Base-by-base conservation (phyloP, 1,284 basidiomycete genomes). In the Puccinia brachypodii region DNA sequence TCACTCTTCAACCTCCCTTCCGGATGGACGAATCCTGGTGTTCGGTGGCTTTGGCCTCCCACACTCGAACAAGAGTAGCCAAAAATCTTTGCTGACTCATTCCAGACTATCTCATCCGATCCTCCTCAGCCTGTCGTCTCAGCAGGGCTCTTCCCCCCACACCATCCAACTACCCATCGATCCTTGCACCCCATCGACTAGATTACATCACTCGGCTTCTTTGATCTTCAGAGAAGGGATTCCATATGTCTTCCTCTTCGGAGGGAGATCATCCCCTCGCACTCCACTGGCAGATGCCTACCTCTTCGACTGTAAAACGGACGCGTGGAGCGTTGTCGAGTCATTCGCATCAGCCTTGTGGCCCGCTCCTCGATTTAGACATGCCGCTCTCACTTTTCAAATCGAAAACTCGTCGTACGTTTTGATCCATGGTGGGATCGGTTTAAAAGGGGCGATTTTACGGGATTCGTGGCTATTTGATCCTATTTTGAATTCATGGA, bases 361-460 rank as follows among this genome's bases (percentile, higher is more conserved):
- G 71, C 79, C 79, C 11, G 6, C 60, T 44, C 60, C 79, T 68
- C 79, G 79, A 47, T 81, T 64, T 58, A 58, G 79, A 75, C 79
- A 81, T 64, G 42, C 72, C 7, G 56, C 79, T 38, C 44, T 56
- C 36, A 60, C 11, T 42, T 53, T 81, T 13, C 62, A 60, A 47
- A 69, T 78, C 33, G 47, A 22, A 22, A 42, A 74, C 25, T 72
- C 33, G 33, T 40, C 40, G 19, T 42, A 76, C 22, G 68, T 71
- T 66, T 66, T 81, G 19, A 68, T 81, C 40, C 79, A 81, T 69
- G 79, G 79, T 50, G 79, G 79, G 19, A 81, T 81, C 66, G 79
- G 79, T 58, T 22, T 25, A 19, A 25, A 64, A 40, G 79, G 72
- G 25, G 44, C 16, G 3, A 75, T 75, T 11, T 33, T 81, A 8